Conservation (phyloP, 2,329 filamentous ascomycete species). For the Canariomyces notabilis region DNA sequence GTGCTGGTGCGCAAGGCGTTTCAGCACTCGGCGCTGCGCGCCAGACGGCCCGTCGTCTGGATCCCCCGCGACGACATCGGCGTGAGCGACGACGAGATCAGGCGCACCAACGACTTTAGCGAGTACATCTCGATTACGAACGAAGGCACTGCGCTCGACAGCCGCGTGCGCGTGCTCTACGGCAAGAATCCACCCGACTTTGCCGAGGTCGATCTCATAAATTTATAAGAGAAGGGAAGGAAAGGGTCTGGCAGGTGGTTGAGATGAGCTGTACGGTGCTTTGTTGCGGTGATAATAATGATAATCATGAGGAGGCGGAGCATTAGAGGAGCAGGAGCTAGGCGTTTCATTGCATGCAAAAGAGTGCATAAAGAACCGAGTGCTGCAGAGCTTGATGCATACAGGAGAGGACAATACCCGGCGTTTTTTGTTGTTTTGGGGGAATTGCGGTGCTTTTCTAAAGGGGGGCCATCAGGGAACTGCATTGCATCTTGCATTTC, state of each 20-base stretch:
- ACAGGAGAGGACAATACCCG: slow-evolving; percentile 9
- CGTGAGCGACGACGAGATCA: slow-evolving; percentile 86
- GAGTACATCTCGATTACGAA: slow-evolving; percentile 90
- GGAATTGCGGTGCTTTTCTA: background rate
- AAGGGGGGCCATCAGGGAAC: background rate
- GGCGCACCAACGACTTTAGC: slow-evolving; percentile 69
- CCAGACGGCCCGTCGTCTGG: slow-evolving; percentile 84
- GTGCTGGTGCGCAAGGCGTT: slow-evolving; percentile 82
- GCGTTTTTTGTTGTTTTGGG: slow-evolving; percentile 2
- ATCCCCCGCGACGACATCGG: slow-evolving; percentile 87
- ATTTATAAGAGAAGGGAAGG: slow-evolving; percentile 45
- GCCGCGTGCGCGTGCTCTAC: slow-evolving; percentile 76
- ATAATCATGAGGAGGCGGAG: background rate
- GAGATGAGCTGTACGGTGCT: too few relatives aligned
- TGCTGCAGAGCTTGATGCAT: background rate
- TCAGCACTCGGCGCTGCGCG: slow-evolving; percentile 80
- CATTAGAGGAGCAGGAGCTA: background rate
- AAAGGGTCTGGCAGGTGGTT: too few relatives aligned
- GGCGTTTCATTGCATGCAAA: too few relatives aligned
- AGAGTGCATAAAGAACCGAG: background rate
- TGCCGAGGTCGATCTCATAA: slow-evolving; percentile 80
- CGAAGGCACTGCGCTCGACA: slow-evolving; percentile 82
- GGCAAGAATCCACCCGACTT: slow-evolving; percentile 84
- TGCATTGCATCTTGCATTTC: too few relatives aligned
- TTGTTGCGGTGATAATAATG: slow-evolving; percentile 1